Conservation (phyloP, 2,329 filamentous ascomycete genomes). For the Cercospora sesami region DNA sequence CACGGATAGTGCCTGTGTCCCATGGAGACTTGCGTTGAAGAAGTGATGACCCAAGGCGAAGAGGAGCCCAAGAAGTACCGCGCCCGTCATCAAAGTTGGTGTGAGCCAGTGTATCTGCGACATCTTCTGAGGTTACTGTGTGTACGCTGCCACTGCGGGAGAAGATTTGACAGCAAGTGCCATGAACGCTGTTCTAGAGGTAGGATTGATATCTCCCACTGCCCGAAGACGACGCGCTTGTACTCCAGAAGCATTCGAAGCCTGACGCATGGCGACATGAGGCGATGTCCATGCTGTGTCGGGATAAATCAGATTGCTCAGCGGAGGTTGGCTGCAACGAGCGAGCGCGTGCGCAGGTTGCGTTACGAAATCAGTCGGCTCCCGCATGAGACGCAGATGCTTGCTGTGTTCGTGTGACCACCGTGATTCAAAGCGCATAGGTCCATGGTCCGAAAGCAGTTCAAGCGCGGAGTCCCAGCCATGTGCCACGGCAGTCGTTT, state of each 20-base stretch:
- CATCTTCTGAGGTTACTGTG: background rate
- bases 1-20: background rate
- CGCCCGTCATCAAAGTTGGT: constrained; percentile 1
- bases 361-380: background rate
- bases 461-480: background rate
- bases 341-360: background rate
- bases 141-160: background rate
- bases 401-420: background rate
- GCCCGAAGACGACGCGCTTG: background rate
- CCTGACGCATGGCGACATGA: background rate
- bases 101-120: constrained; percentile 2
- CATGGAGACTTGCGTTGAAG: background rate
- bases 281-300: background rate
- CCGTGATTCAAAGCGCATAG: background rate
- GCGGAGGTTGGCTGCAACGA: background rate
- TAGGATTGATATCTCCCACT: background rate
- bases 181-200: background rate
- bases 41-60: constrained; percentile 9
- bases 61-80: background rate
- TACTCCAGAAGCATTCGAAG: background rate
- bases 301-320: background rate
- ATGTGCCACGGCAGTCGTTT: background rate
- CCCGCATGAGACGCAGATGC: background rate
- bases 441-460: background rate
- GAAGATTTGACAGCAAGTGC: background rate